These are phyloP conservation scores for Glutinoglossum americanum DNA, from an alignment of 495 filamentous ascomycete species.

Conservation along the genomic window DNA sequence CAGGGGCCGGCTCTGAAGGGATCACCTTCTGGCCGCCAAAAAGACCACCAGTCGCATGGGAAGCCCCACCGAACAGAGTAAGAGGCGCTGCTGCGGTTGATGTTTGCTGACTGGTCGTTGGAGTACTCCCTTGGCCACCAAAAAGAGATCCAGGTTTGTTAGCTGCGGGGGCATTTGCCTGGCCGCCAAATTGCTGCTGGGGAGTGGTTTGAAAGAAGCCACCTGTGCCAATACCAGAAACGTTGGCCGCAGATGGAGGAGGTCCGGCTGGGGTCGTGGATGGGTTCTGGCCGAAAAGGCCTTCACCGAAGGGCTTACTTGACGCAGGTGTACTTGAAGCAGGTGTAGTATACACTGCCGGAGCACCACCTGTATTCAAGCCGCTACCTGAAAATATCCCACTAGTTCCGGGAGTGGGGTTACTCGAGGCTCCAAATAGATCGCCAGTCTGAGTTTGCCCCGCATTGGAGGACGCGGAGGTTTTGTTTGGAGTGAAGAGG, in stretches of 20 bases:
- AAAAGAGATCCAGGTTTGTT: not conserved
- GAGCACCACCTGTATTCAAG: not conserved
- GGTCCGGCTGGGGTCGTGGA: slow-evolving; percentile 46
- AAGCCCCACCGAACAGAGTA: not conserved
- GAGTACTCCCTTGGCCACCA: not conserved
- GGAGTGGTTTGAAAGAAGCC: not conserved
- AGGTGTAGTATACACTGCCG: no score
- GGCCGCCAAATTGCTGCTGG: slow-evolving; percentile 6
- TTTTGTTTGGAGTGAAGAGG: slow-evolving; percentile 1
- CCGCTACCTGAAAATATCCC: not conserved
- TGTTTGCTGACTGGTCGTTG: not conserved
- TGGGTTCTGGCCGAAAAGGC: slow-evolving; percentile 22
- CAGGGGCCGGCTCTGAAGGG: not conserved
- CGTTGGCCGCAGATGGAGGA: slow-evolving; percentile 23
- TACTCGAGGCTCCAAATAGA: not conserved
- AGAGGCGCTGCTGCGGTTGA: not conserved
- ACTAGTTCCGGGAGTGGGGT: not conserved
- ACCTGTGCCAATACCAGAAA: not conserved
- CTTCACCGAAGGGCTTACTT: slow-evolving; percentile 15
- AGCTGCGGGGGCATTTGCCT: slow-evolving; percentile 7
- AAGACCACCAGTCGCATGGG: not conserved
- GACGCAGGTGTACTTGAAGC: slow-evolving; percentile 11
- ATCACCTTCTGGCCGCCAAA: not conserved
- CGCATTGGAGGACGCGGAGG: not conserved
- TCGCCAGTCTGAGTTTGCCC: not conserved